Evolutionary conservation across 805 yeast genomes (phyloP), one percentile per base, ranked within the genome.

Genomic region (Candida adriatica): DNA sequence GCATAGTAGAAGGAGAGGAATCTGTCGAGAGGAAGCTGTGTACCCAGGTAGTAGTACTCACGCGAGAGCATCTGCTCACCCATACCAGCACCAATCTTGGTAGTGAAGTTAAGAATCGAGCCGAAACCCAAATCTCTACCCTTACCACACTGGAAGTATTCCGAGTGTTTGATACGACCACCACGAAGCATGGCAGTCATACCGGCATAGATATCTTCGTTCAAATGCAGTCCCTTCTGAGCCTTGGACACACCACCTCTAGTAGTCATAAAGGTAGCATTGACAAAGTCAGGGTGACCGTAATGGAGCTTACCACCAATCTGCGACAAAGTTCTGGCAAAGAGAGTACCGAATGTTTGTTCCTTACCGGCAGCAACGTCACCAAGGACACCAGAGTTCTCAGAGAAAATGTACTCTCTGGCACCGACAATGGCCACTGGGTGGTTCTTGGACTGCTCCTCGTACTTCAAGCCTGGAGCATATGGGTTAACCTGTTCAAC

Each of bases 31-130:
- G 90, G 92, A 41, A 82, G 62, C 52, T 78, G 87, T 23, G 90
- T 78, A 51, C 90, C 86, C 57, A 82, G 58, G 58, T 81, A 80
- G 59, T 77, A 82, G 56, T 82, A 82, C 56, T 82, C 94, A 62
- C 94, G 70, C 17, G 88, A 80, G 39, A 82, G 63, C 78, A 82
- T 79, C 58, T 82, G 94, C 60, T 82, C 94, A 58, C 92, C 92
- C 94, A 82, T 82, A 61, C 94, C 94, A 45, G 92, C 88, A 60
- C 94, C 94, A 70, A 82, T 81, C 61, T 82, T 82, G 25, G 88
- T 81, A 15, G 87, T 81, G 70, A 82, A 82, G 60, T 82, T 82
- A 68, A 81, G 67, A 61, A 82, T 81, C 5, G 92, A 80, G 38
- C 87, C 87, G 59, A 82, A 82, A 54, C 94, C 94, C 49, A 82